phyloP scores from a whole-genome alignment of 495 filamentous ascomycete genomes.

The Neurospora tetraspora region DNA sequence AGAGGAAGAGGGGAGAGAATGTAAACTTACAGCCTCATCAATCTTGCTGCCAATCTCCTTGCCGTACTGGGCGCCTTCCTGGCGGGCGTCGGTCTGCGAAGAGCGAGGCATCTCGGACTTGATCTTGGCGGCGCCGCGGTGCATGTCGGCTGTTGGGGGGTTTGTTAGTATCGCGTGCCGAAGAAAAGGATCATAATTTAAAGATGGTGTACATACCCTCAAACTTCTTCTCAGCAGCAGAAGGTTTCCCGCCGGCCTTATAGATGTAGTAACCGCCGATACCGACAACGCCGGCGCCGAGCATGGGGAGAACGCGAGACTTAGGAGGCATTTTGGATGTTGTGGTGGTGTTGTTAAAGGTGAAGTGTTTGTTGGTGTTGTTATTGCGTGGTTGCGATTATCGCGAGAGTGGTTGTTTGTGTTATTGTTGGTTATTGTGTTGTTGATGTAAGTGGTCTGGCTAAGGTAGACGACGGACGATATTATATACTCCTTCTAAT shows the following conservation, averaged over 20 bases:
- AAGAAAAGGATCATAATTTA: background rate
- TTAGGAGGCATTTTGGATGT: constrained; percentile 32
- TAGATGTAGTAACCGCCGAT: constrained; percentile 88
- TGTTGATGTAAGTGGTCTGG: background rate
- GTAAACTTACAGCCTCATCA: constrained; percentile 33
- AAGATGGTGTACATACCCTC: constrained; percentile 51
- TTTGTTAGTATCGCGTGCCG: constrained; percentile 4
- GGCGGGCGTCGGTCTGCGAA: constrained; percentile 26
- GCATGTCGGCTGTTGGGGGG: constrained; percentile 44
- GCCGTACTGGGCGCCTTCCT: constrained; percentile 31
- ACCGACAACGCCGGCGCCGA: constrained; percentile 55
- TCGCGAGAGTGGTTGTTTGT: constrained; percentile 1
- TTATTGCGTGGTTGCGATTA: constrained; percentile 1
- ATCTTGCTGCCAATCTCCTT: constrained; percentile 36
- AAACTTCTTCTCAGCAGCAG: constrained; percentile 67
- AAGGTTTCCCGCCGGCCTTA: constrained; percentile 68
- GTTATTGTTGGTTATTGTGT: too few relatives aligned
- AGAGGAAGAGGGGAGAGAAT: too few relatives aligned
- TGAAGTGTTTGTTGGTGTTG: background rate
- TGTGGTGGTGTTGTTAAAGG: constrained; percentile 7
- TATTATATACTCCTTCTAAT: background rate
- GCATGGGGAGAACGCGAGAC: constrained; percentile 42
- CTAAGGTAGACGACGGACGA: background rate
- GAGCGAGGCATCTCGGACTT: constrained; percentile 46
- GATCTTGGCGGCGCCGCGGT: constrained; percentile 54